Base-by-base conservation (phyloP, 2,329 filamentous ascomycete genomes). In the Rhytidhysteron rufulum region DNA sequence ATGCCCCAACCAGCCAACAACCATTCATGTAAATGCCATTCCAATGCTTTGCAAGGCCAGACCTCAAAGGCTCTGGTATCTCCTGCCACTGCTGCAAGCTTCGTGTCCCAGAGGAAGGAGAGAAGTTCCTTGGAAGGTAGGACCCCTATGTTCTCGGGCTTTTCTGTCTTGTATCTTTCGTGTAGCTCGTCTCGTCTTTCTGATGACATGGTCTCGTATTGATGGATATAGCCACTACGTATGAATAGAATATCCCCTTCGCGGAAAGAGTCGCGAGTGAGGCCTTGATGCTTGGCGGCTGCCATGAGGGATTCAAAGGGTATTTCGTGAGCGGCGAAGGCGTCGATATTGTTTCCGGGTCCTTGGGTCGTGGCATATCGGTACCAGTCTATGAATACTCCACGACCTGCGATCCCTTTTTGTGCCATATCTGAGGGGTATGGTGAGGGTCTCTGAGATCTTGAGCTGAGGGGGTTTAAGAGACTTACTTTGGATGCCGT, bases 51-150 rank as follows among this genome's bases (percentile, higher is more conserved):
- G 16, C 21, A 19, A 4, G 35, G 35, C 19, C 19, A 37, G 35
- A 37, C 35, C 57, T 58, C 63, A 39, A 60, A 58, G 3, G 58
- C 60, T 25, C 46, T 60, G 4, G 55, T 39, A 39, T 66, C 53
- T 11, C 50, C 49, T 13, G 51, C 53, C 2, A 57, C 51, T n/a
- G 53, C 53, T 1, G 47, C 25, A 13, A 55, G 41, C 2, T 46
- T 44, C 21, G 34, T 47, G 27, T 57, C 47, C 53, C 53, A 57
- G 24, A 55, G 29, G 47, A 50, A 57, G 24, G 48, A 34, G 21
- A 57, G 29, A 2, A 50, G 16, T 29, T 51, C 48, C 27, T 44
- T 33, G 18, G 38, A 45, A 8, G 50, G 41, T 33, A 55, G 48
- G 9, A 55, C 44, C 4, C 52, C 50, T 1, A 63, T 63, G 35